Evolutionary conservation across 495 filamentous ascomycete genomes (phyloP), one percentile per base, ranked within the genome.

Genomic region (Penicillium lagena): DNA sequence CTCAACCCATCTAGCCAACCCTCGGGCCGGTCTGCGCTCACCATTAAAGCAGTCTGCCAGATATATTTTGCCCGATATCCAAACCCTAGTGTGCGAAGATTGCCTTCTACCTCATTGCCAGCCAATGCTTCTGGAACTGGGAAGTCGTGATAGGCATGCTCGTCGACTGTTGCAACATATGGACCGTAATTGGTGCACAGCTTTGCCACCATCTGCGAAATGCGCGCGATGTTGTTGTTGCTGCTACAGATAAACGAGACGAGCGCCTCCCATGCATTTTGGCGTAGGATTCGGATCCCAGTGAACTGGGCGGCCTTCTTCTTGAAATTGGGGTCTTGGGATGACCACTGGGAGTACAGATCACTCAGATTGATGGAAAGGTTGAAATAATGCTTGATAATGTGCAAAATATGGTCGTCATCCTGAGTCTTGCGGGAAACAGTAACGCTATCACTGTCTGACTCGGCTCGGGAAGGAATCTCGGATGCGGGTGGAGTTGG

Each of bases 151-250:
- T 93, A 96, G 10, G 81, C 55, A 29, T 80, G 76, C 2, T 73
- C 78, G 22, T 80, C 81, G 42, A 96, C 58, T 40, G 80, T 76
- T 11, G 80, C 88, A 31, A 97, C 72, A 13, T 85, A 67, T 0
- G 82, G 77, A 0, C 93, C 93, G 54, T 96, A 97, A 51, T 94
- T 76, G 12, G 77, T 44, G 59, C 93, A 97, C 7, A 99, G 72
- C 52, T 96, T 97, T 45, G 90, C 80, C 14, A 96, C 87, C 93
- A 99, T 97, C 59, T 90, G 86, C 10, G 85, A 88, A 54, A 99
- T 99, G 22, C 93, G 83, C 5, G 79, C 73, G 45, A 99, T 99
- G 59, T 99, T 95, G 64, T 99, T 99, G 66, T 99, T 99, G 66
- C 88, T 94, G 62, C 90, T 96, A 74, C 93, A 97, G 44, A 99